phyloP scores from a whole-genome alignment of 169 alveolate genomes.

The Plasmodium gallinaceum region DNA sequence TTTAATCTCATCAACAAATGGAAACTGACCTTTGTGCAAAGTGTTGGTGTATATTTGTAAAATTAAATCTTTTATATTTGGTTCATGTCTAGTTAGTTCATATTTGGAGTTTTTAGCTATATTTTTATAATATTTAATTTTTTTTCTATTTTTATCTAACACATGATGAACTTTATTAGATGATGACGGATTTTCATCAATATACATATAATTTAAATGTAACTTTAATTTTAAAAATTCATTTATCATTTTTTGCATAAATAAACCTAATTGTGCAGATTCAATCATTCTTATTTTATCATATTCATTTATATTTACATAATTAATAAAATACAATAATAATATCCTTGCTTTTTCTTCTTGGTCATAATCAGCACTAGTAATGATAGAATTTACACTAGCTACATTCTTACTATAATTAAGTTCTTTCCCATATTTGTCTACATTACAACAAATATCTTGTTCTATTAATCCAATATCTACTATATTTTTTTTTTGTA shows the following conservation, averaged over 20 bases:
- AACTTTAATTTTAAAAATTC: conserved; percentile 27
- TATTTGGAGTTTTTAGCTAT: conserved; percentile 43
- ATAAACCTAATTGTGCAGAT: conserved; percentile 79
- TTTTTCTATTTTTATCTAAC: conserved; percentile 39
- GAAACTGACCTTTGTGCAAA: conserved; percentile 38
- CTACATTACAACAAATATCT: conserved; percentile 84
- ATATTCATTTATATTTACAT: conserved; percentile 19
- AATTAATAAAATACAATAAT: conserved; percentile 30
- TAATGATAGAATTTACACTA: conserved; percentile 41
- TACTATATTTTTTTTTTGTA: conserved; percentile 78
- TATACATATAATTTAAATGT: not conserved
- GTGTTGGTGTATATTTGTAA: conserved; percentile 36
- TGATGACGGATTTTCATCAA: conserved; percentile 19
- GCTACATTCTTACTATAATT: conserved; percentile 64
- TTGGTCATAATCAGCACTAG: conserved; percentile 43
- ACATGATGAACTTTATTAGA: not conserved
- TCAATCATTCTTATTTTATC: conserved; percentile 69
- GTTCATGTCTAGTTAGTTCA: conserved; percentile 64
- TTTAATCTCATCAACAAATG: conserved; percentile 11
- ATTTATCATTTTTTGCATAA: conserved; percentile 73
- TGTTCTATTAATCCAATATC: conserved; percentile 85
- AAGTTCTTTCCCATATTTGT: conserved; percentile 81
- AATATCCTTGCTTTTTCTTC: conserved; percentile 65
- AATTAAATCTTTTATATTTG: conserved; percentile 69
- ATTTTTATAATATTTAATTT: conserved; percentile 39